These are phyloP conservation scores for Persicaria maculosa DNA, from an alignment of 148 eudicot genomes.

Conservation along the genomic window DNA sequence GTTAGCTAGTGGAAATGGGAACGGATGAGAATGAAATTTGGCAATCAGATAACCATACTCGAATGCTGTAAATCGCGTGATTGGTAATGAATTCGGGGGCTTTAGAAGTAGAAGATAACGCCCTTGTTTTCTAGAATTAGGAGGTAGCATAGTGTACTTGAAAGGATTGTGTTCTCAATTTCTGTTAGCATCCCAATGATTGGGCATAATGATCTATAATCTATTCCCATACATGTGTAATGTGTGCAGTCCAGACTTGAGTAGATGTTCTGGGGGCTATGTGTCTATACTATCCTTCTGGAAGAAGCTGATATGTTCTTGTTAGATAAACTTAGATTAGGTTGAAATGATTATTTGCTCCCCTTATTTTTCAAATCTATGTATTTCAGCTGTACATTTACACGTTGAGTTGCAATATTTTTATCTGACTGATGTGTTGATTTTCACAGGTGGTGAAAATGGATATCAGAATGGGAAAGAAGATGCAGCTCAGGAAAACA, in stretches of 20 bases:
- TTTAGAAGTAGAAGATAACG: too few relatives aligned
- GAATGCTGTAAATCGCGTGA: too few relatives aligned
- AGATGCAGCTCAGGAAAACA: constrained; percentile 1
- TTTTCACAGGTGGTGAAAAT: constrained; percentile 31
- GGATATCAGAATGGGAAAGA: constrained; percentile 39
- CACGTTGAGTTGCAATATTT: background rate
- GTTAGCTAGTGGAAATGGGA: too few relatives aligned
- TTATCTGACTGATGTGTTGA: background rate
- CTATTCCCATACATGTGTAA: background rate
- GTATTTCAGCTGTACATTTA: background rate
- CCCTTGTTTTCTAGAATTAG: background rate
- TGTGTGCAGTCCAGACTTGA: background rate
- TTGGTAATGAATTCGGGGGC: too few relatives aligned
- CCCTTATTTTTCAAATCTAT: background rate
- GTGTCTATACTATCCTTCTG: background rate
- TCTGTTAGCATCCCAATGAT: background rate
- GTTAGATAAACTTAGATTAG: background rate
- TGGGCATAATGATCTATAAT: background rate
- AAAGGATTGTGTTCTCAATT: background rate
- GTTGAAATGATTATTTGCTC: background rate
- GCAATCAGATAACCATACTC: too few relatives aligned
- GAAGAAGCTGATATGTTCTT: background rate
- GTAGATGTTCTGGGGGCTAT: background rate
- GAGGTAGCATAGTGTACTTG: background rate
- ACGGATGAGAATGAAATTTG: too few relatives aligned